Evolutionary conservation across 179 eudicot species (phyloP).

Genomic region (Carnegiea gigantea): DNA sequence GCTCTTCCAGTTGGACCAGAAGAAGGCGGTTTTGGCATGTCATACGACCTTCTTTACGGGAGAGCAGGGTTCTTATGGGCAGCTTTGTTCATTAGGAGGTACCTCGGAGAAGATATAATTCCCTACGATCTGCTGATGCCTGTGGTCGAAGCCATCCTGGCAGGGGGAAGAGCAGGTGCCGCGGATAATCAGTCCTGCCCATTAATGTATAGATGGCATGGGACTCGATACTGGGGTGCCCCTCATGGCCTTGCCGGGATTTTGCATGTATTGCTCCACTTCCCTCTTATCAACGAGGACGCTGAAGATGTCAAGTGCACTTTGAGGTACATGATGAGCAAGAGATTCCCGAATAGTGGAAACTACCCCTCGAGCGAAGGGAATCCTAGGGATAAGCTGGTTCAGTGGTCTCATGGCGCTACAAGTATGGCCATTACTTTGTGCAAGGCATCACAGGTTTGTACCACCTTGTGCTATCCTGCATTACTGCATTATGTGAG

Average conservation of each 20-base stretch:
- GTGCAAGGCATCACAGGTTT: slow-evolving; percentile 76
- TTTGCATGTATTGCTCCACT: slow-evolving; percentile 68
- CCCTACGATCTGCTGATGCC: slow-evolving; percentile 52
- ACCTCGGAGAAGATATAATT: slow-evolving; percentile 53
- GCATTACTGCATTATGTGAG: neutral
- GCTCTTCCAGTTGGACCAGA: slow-evolving; percentile 84
- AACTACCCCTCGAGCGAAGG: slow-evolving; percentile 72
- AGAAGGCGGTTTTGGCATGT: slow-evolving; percentile 90
- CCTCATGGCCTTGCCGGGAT: slow-evolving; percentile 89
- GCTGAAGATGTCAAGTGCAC: slow-evolving; percentile 68
- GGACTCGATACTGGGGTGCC: slow-evolving; percentile 83
- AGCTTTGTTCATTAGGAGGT: slow-evolving; percentile 56
- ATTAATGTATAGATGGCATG: slow-evolving; percentile 81
- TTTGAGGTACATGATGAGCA: slow-evolving; percentile 72
- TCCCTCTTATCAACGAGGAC: slow-evolving; percentile 49
- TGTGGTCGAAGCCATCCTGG: slow-evolving; percentile 64
- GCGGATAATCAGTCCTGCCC: slow-evolving; percentile 53
- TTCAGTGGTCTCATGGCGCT: slow-evolving; percentile 87
- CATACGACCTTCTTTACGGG: slow-evolving; percentile 74
- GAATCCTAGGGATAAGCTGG: slow-evolving; percentile 58
- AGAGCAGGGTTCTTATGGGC: slow-evolving; percentile 87
- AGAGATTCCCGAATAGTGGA: slow-evolving; percentile 63
- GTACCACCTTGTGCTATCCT: slow-evolving; percentile 7
- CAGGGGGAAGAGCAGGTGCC: slow-evolving; percentile 83
- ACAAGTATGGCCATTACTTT: slow-evolving; percentile 66